Base-by-base conservation (phyloP, 2,329 filamentous ascomycete species). In the Aureobasidium vineae region DNA sequence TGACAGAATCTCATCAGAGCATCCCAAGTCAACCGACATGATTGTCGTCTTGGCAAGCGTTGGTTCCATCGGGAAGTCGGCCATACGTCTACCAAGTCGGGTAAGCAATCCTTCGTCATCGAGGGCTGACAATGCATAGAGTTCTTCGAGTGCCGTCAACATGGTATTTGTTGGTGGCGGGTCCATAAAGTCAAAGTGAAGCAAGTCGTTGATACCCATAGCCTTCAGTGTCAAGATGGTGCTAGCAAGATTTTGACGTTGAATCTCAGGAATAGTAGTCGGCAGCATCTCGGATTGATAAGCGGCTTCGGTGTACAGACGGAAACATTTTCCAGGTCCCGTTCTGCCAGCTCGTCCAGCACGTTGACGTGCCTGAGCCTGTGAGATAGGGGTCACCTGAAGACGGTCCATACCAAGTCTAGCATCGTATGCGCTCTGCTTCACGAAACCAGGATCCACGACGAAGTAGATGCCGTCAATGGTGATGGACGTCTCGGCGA, bases 171-270 rank as follows among this genome's bases (percentile, higher is more conserved):
- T 95, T 0, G 95, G 95, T 0, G 95, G 95, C 0, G 95, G 93
- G 73, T 99, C 95, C 94, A 99, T 98, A 73, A 99, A 99, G 78
- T 98, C 94, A 73, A 99, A 99, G 75, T 96, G 92, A 15, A 99
- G 84, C 1, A 99, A 82, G 75, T 99, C 95, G 74, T 99, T 98
- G 77, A 99, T 98, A 3, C 96, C 95, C 92, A 99, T 98, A 0
- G 95, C 95, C 76, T 99, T 99, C 60, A 99, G 85, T 90, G 97
- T 97, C 54, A 99, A 84, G 76, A 99, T 98, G 0, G 94, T 97
- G 71, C 90, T 88, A 0, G 92, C 90, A 63, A 99, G 75, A 73
- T 99, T 99, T 76, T 97, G 92, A 1, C 95, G 85, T 75, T 99
- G 95, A 61, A 99, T 99, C 73, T 98, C 95, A 0, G 95, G 95